These are phyloP conservation scores for Calonectria montana DNA, from an alignment of 2,329 filamentous ascomycete species.

Conservation along the genomic window DNA sequence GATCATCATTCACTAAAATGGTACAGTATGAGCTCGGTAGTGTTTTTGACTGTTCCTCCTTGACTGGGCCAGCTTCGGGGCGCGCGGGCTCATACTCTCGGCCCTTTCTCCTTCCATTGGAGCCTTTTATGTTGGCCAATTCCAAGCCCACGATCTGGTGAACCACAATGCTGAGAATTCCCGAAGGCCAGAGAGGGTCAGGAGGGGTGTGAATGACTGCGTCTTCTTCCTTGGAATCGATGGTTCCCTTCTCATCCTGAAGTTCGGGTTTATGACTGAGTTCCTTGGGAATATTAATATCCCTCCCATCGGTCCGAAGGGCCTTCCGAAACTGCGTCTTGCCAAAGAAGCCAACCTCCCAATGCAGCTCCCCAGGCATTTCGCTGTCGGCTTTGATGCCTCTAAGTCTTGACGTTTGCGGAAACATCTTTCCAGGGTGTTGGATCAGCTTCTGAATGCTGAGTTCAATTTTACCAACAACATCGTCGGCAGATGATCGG, in stretches of 20 bases:
- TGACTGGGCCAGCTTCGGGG: constrained; percentile 82
- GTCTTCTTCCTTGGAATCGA: constrained; percentile 79
- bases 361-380: constrained; percentile 94
- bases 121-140: constrained; percentile 90
- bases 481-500: constrained; percentile 89
- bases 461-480: constrained; percentile 93
- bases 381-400: constrained; percentile 85
- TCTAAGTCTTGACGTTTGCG: constrained; percentile 83
- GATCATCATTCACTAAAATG: constrained; percentile 87
- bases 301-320: constrained; percentile 87
- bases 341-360: constrained; percentile 95
- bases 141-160: constrained; percentile 97
- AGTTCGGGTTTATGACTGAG: constrained; percentile 80
- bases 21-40: constrained; percentile 95
- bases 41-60: constrained; percentile 82
- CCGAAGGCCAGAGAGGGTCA: constrained; percentile 95
- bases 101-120: constrained; percentile 81
- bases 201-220: constrained; percentile 91
- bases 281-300: constrained; percentile 78
- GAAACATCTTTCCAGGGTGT: constrained; percentile 90
- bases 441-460: constrained; percentile 96
- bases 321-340: constrained; percentile 90
- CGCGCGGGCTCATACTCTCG: constrained; percentile 91
- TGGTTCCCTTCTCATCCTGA: constrained; percentile 84
- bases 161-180: constrained; percentile 85